A percentile compares a stretch with the other conserved stretches of the same genome.
phyloP scores from a whole-genome alignment of 2,329 filamentous ascomycete species.

The Aspergillus hortae region DNA sequence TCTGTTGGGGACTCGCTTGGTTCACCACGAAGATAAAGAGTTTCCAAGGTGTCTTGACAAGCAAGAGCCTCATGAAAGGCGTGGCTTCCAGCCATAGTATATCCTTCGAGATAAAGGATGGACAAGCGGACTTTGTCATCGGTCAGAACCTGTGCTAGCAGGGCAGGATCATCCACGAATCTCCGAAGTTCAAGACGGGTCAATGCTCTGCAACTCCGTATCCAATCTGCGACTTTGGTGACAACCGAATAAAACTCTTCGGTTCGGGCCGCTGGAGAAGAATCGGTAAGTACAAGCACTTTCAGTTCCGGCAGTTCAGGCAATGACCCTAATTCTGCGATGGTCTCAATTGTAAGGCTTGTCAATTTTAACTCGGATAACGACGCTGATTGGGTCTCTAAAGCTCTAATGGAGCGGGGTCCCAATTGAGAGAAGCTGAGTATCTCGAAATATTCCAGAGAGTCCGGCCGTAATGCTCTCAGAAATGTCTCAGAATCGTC shows the following conservation, averaged over 20 bases:
- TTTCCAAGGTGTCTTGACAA: constrained; percentile 24
- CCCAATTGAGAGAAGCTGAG: constrained; percentile 55
- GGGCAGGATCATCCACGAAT: constrained; percentile 48
- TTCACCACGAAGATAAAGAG: constrained; percentile 29
- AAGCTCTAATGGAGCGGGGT: constrained; percentile 50
- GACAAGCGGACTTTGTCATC: constrained; percentile 23
- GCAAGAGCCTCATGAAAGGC: constrained; percentile 28
- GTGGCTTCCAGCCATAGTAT: constrained; percentile 19
- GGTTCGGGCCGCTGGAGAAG: constrained; percentile 42
- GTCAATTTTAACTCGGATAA: constrained; percentile 52
- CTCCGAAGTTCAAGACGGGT: constrained; percentile 49
- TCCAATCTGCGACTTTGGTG: constrained; percentile 52
- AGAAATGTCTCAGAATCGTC: constrained; percentile 58
- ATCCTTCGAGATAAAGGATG: constrained; percentile 27
- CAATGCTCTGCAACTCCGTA: constrained; percentile 52
- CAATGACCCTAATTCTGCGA: constrained; percentile 32
- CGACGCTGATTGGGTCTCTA: constrained; percentile 53
- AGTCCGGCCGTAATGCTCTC: constrained; percentile 52
- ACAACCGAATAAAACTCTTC: constrained; percentile 52
- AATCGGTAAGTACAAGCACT: constrained; percentile 48
- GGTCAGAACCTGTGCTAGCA: constrained; percentile 27
- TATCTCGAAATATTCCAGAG: constrained; percentile 57
- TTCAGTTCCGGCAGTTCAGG: constrained; percentile 37
- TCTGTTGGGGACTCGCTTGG: constrained; percentile 22
- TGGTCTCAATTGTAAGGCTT: constrained; percentile 47